A percentile compares a stretch with the other conserved stretches of the same genome.
phyloP scores from a whole-genome alignment of 805 yeast species.

The Yarrowia alimentaria region DNA sequence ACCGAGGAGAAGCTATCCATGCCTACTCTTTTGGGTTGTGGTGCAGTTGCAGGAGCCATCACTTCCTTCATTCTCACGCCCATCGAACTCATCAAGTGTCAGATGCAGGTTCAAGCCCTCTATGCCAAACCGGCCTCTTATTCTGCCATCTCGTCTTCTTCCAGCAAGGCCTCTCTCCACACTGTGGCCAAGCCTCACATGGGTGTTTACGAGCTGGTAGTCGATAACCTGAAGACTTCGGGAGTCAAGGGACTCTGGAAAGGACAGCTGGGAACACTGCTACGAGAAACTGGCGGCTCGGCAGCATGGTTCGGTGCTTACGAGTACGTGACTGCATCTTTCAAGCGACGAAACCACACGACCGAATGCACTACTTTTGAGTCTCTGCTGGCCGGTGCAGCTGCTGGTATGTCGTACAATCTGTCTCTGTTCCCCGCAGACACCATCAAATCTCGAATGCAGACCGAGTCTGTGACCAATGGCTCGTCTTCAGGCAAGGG shows the following conservation, averaged over 20 bases:
- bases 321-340: conserved; percentile 48
- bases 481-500: conserved; percentile 39
- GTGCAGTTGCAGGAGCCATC: conserved; percentile 77
- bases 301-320: conserved; percentile 94
- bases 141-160: conserved; percentile 29
- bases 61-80: conserved; percentile 88
- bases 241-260: conserved; percentile 81
- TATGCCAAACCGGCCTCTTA: conserved; percentile 30
- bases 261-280: conserved; percentile 77
- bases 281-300: conserved; percentile 85
- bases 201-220: conserved; percentile 42
- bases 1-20: conserved; percentile 40
- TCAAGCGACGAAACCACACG: conserved; percentile 27
- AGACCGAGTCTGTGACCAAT: conserved; percentile 51
- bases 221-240: conserved; percentile 45
- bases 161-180: conserved; percentile 34
- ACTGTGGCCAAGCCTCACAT: conserved; percentile 26
- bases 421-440: conserved; percentile 83
- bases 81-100: conserved; percentile 86
- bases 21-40: conserved; percentile 56
- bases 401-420: conserved; percentile 82
- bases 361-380: conserved; percentile 48
- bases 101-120: conserved; percentile 66
- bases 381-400: conserved; percentile 72
- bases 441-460: conserved; percentile 83